Evolutionary conservation across 2,329 filamentous ascomycete genomes (phyloP).

Genomic region (Talaromyces sp.): DNA sequence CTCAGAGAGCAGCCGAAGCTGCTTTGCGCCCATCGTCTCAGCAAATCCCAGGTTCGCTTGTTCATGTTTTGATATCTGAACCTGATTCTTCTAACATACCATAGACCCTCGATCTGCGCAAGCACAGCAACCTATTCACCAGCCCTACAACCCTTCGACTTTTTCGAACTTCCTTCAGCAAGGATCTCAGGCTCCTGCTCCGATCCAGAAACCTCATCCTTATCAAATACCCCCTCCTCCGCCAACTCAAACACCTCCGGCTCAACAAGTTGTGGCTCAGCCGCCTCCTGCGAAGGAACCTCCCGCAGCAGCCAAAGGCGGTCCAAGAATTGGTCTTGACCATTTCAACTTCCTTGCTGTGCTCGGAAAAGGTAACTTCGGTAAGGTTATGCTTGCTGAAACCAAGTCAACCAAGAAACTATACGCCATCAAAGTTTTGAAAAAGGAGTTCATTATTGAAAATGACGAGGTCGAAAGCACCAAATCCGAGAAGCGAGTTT

Average conservation of each 20-base stretch:
- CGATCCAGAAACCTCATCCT: slow-evolving; percentile 22
- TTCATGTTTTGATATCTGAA: slow-evolving; percentile 35
- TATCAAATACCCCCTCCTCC: slow-evolving; percentile 12
- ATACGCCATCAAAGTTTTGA: slow-evolving; percentile 97
- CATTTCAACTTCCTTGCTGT: slow-evolving; percentile 99
- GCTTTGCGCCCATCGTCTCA: slow-evolving; percentile 42
- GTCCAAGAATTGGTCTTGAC: slow-evolving; percentile 80
- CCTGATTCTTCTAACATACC: slow-evolving; percentile 29
- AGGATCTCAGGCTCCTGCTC: slow-evolving; percentile 21
- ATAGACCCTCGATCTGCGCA: slow-evolving; percentile 20
- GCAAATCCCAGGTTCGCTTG: slow-evolving; percentile 34
- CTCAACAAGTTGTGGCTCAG: slow-evolving; percentile 15
- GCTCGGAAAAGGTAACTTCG: slow-evolving; percentile 97
- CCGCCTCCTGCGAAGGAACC: slow-evolving; percentile 22
- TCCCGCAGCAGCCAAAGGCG: slow-evolving; percentile 25
- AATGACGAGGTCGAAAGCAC: slow-evolving; percentile 99
- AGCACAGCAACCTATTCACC: slow-evolving; percentile 44
- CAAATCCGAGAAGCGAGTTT: slow-evolving; percentile 94
- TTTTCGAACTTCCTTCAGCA: slow-evolving; percentile 34
- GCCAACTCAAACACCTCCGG: slow-evolving; percentile 16
- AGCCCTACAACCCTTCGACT: slow-evolving; percentile 40
- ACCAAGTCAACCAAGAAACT: slow-evolving; percentile 88
- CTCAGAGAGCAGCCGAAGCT: slow-evolving; percentile 47
- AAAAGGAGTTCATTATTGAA: slow-evolving; percentile 99
- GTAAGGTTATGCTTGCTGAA: slow-evolving; percentile 98